phyloP scores from a whole-genome alignment of 148 eudicot genomes.

The Rhododendron griersonianum region DNA sequence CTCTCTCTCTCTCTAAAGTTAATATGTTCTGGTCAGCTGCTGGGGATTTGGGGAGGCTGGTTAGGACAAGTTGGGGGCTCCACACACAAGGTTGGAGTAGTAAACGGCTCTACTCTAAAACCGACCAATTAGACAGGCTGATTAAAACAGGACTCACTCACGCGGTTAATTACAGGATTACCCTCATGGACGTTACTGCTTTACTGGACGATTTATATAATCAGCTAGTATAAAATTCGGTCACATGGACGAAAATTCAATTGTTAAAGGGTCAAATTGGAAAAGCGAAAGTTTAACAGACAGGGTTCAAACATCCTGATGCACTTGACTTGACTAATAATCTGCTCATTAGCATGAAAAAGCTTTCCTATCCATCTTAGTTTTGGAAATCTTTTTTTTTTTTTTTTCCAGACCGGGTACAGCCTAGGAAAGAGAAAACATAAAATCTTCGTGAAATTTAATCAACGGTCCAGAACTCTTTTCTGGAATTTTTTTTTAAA shows the following conservation, averaged over 20 bases:
- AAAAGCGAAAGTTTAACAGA: background rate
- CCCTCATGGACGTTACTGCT: background rate
- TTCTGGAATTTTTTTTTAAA: no score
- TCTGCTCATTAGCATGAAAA: no score
- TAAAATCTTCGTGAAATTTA: no score
- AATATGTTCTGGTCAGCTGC: background rate
- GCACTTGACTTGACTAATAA: no score
- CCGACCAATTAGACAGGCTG: background rate
- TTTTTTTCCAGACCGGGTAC: no score
- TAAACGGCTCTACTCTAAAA: constrained; percentile 8
- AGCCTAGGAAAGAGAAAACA: no score
- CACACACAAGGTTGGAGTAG: background rate
- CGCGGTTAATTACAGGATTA: background rate
- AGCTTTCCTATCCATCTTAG: no score
- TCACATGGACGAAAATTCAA: background rate
- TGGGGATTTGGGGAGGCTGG: background rate
- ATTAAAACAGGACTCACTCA: background rate
- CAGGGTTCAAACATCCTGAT: no score
- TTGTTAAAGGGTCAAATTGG: background rate
- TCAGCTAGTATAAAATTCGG: background rate
- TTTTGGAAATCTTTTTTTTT: no score
- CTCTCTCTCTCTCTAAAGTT: background rate
- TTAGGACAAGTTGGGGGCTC: constrained; percentile 11
- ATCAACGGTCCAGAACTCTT: no score
- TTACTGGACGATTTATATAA: background rate